Conservation (phyloP, 2,329 filamentous ascomycete species). For the Cephalotrichum gorgonifer region DNA sequence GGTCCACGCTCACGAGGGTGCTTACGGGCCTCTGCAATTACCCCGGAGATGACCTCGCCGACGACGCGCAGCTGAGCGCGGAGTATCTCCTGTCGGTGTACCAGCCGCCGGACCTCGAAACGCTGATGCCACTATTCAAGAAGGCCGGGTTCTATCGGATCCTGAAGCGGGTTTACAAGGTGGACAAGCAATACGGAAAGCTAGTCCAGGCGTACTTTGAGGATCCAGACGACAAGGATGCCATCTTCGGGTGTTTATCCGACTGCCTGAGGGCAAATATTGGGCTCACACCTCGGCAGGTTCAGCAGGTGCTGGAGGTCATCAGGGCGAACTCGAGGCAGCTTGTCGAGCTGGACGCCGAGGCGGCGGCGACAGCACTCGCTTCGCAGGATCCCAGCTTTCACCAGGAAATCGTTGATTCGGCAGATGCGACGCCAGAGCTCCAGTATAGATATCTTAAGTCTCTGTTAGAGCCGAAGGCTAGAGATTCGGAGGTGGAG, state of each 20-base stretch:
- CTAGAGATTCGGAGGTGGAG: conserved; percentile 21
- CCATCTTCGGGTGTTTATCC: conserved; percentile 68
- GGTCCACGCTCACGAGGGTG: conserved; percentile 72
- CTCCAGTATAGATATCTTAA: conserved; percentile 68
- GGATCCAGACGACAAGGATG: conserved; percentile 64
- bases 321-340: conserved; percentile 55
- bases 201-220: conserved; percentile 77
- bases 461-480: conserved; percentile 59
- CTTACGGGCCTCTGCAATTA: conserved; percentile 77
- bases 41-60: conserved; percentile 67
- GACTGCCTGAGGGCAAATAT: conserved; percentile 61
- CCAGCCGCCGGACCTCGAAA: conserved; percentile 71
- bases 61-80: conserved; percentile 93
- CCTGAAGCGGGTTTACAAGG: conserved; percentile 76
- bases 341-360: conserved; percentile 57
- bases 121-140: conserved; percentile 67
- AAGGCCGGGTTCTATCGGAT: conserved; percentile 82
- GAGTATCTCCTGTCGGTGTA: conserved; percentile 93
- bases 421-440: conserved; percentile 48
- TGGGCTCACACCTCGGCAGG: conserved; percentile 57
- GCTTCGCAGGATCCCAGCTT: conserved; percentile 51
- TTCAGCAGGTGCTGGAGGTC: conserved; percentile 57
- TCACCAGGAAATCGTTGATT: conserved; percentile 54
- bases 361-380: conserved; percentile 54
- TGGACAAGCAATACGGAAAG: conserved; percentile 68